These are phyloP conservation scores for Eucalyptus grandis DNA, from an alignment of 345 rosid species.

Conservation along the genomic window DNA sequence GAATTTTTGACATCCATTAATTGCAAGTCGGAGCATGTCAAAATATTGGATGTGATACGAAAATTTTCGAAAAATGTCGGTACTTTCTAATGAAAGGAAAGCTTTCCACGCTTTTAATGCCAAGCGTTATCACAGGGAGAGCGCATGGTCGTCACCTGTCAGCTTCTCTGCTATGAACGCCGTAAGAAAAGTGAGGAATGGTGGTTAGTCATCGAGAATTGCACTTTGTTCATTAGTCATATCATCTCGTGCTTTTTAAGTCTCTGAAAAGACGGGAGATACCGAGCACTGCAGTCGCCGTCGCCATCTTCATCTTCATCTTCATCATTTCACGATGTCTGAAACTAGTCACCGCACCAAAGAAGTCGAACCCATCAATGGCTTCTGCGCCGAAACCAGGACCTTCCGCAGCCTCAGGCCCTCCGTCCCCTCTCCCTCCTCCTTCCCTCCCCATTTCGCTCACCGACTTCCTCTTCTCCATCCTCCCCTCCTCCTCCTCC, in stretches of 20 bases:
- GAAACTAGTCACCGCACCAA: neutral
- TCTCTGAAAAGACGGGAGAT: no score
- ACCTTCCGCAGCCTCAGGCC: constrained; percentile 21
- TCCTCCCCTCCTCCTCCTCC: neutral
- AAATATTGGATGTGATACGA: no score
- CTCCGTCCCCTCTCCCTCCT: neutral
- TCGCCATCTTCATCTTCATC: neutral
- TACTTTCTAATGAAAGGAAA: no score
- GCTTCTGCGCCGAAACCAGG: constrained; percentile 8
- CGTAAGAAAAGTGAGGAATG: neutral
- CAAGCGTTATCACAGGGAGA: neutral
- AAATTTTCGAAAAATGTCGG: no score
- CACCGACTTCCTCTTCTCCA: constrained; percentile 9
- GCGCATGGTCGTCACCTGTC: neutral
- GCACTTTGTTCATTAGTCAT: neutral
- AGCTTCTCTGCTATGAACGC: neutral
- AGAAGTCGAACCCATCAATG: neutral
- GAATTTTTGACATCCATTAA: no score
- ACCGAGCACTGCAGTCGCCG: no score
- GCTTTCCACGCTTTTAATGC: neutral
- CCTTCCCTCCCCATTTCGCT: neutral
- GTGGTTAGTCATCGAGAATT: neutral
- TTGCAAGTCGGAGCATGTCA: no score
- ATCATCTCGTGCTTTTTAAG: neutral
- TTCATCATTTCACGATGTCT: neutral